Conservation (phyloP, 495 filamentous ascomycete species). For the Penicillium salamii region DNA sequence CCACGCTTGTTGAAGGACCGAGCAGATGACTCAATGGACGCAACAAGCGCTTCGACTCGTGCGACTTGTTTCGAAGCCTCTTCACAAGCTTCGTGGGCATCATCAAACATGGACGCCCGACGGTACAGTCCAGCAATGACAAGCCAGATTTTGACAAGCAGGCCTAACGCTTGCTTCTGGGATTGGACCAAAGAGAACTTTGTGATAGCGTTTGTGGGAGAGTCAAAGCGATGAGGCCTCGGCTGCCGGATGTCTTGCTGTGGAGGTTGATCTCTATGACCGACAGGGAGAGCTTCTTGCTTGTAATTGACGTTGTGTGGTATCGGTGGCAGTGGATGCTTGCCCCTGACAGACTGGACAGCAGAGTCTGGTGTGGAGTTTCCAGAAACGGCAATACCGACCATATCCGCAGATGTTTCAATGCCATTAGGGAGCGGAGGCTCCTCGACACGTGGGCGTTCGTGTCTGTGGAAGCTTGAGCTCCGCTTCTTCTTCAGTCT, state of each 20-base stretch:
- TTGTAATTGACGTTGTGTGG: constrained; percentile 48
- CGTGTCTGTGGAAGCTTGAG: constrained; percentile 29
- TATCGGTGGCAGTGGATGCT: constrained; percentile 46
- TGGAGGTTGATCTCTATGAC: constrained; percentile 48
- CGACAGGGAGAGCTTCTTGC: constrained; percentile 39
- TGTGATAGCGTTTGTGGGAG: constrained; percentile 37
- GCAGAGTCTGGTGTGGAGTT: constrained; percentile 20
- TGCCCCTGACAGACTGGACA: constrained; percentile 23
- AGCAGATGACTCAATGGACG: constrained; percentile 48
- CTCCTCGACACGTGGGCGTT: constrained; percentile 14
- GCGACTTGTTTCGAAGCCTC: constrained; percentile 74
- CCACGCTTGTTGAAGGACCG: constrained; percentile 55
- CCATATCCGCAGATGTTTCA: constrained; percentile 28
- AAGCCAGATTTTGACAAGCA: constrained; percentile 82
- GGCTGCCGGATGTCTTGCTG: constrained; percentile 53
- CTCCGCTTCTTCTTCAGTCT: constrained; percentile 49
- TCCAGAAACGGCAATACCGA: constrained; percentile 43
- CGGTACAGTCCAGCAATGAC: constrained; percentile 85
- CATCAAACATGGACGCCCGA: constrained; percentile 70
- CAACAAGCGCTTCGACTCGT: constrained; percentile 40
- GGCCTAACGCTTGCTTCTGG: constrained; percentile 55
- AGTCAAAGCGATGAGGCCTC: constrained; percentile 41
- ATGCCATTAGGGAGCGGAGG: constrained; percentile 14
- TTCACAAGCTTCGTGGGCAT: constrained; percentile 71
- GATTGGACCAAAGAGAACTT: constrained; percentile 38